Conservation (phyloP, 2,329 filamentous ascomycete genomes). For the Aspergillus sp. region DNA sequence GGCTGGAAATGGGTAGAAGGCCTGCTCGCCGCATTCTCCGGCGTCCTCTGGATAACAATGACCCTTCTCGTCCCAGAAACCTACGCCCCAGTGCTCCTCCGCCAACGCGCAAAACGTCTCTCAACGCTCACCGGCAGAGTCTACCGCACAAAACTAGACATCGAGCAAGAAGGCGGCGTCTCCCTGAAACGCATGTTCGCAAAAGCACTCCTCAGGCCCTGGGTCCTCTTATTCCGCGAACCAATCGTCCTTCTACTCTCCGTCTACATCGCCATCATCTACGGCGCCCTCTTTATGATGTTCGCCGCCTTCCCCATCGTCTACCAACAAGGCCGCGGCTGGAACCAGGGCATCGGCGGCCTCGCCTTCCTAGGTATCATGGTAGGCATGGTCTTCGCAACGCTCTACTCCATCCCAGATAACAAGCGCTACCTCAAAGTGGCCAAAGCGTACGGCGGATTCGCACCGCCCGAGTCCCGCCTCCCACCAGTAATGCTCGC, state of each 20-base stretch:
- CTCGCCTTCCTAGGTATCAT: slow-evolving; percentile 26
- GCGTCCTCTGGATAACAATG: slow-evolving; percentile 21
- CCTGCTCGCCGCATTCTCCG: slow-evolving; percentile 23
- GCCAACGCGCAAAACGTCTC: slow-evolving; percentile 19
- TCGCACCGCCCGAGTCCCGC: slow-evolving; percentile 22
- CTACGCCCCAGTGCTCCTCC: slow-evolving; percentile 24
- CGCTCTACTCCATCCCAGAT: slow-evolving; percentile 17
- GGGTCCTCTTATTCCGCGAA: slow-evolving; percentile 24
- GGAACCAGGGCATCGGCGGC: slow-evolving; percentile 22
- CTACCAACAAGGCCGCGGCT: slow-evolving; percentile 21
- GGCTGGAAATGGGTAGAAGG: slow-evolving; percentile 28
- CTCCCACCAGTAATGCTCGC: slow-evolving; percentile 22
- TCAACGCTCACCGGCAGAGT: slow-evolving; percentile 19
- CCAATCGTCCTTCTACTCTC: slow-evolving; percentile 26
- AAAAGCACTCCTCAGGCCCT: slow-evolving; percentile 21
- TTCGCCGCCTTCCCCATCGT: slow-evolving; percentile 27
- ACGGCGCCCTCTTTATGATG: slow-evolving; percentile 25
- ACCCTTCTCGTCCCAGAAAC: slow-evolving; percentile 21
- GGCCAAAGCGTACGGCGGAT: slow-evolving; percentile 13
- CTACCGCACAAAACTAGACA: slow-evolving; percentile 19
- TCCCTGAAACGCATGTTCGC: slow-evolving; percentile 17
- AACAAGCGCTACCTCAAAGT: slow-evolving; percentile 19
- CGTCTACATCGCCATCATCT: slow-evolving; percentile 24
- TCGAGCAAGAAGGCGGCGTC: slow-evolving; percentile 16
- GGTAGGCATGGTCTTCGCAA: slow-evolving; percentile 22